These are phyloP conservation scores for Exophiala aquamarina DNA, from an alignment of 2,329 filamentous ascomycete species.

Conservation along the genomic window DNA sequence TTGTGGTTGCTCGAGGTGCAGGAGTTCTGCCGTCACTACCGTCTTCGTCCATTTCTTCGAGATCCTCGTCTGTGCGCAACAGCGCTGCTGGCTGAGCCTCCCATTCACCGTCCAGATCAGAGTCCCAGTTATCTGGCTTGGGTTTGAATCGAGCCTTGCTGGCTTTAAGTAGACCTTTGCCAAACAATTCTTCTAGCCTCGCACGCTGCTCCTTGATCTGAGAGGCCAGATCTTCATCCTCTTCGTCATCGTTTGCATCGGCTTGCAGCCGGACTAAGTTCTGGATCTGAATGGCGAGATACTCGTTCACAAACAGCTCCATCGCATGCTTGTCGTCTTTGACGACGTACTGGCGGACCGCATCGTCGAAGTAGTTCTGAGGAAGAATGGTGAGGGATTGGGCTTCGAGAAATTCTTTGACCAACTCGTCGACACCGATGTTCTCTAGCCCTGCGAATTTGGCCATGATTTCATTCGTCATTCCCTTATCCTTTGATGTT, in stretches of 20 bases:
- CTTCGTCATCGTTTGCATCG: slow-evolving; percentile 64
- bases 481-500: slow-evolving; percentile 56
- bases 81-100: slow-evolving; percentile 72
- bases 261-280: slow-evolving; percentile 67
- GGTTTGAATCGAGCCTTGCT: slow-evolving; percentile 66
- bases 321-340: slow-evolving; percentile 95
- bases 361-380: slow-evolving; percentile 88
- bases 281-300: slow-evolving; percentile 68
- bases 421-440: slow-evolving; percentile 84
- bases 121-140: slow-evolving; percentile 80
- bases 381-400: slow-evolving; percentile 92
- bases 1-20: slow-evolving; percentile 38
- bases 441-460: slow-evolving; percentile 65
- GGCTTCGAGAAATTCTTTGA: slow-evolving; percentile 80
- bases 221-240: slow-evolving; percentile 67
- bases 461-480: slow-evolving; percentile 63
- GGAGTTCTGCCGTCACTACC: slow-evolving; percentile 48
- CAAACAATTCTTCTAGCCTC: slow-evolving; percentile 70
- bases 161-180: slow-evolving; percentile 61
- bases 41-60: slow-evolving; percentile 28
- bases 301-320: slow-evolving; percentile 74
- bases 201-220: slow-evolving; percentile 73
- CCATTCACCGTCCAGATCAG: slow-evolving; percentile 85
- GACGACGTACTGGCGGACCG: slow-evolving; percentile 87
- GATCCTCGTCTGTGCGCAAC: slow-evolving; percentile 50